Evolutionary conservation across 805 yeast genomes (phyloP).

Genomic region (Lachancea thermotolerans): DNA sequence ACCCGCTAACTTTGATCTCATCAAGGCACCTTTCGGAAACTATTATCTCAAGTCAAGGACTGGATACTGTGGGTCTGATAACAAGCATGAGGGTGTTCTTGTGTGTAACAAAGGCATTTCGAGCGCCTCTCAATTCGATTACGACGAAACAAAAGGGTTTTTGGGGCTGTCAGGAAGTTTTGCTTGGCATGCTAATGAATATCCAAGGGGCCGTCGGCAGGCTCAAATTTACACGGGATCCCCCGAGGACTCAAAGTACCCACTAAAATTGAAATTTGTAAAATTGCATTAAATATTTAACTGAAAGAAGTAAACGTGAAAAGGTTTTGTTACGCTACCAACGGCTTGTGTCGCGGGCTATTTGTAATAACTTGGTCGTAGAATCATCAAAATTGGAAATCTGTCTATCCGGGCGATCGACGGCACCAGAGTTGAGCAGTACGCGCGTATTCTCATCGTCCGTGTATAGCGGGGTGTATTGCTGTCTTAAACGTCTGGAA

Average conservation of each 20-base stretch:
- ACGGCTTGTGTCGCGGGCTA: slow-evolving; percentile 8
- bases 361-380: slow-evolving; percentile 15
- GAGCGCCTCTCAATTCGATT: slow-evolving; percentile 51
- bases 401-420: slow-evolving; percentile 4
- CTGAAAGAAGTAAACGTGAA: not conserved
- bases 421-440: slow-evolving; percentile 5
- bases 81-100: slow-evolving; percentile 25
- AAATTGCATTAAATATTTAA: slow-evolving; percentile 6
- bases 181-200: slow-evolving; percentile 50
- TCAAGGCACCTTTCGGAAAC: slow-evolving; percentile 65
- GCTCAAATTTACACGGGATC: slow-evolving; percentile 42
- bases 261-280: slow-evolving; percentile 35
- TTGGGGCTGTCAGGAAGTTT: slow-evolving; percentile 57
- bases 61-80: slow-evolving; percentile 60
- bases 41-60: slow-evolving; percentile 57
- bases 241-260: slow-evolving; percentile 32
- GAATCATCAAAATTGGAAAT: slow-evolving; percentile 16
- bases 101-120: slow-evolving; percentile 30
- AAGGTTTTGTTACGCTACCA: not conserved
- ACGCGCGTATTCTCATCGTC: slow-evolving; percentile 8
- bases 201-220: slow-evolving; percentile 42
- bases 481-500: not conserved
- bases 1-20: slow-evolving; percentile 68
- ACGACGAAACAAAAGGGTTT: slow-evolving; percentile 35
- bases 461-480: not conserved